phyloP scores from a whole-genome alignment of 1,284 basidiomycete genomes.

The Waitea zeae region DNA sequence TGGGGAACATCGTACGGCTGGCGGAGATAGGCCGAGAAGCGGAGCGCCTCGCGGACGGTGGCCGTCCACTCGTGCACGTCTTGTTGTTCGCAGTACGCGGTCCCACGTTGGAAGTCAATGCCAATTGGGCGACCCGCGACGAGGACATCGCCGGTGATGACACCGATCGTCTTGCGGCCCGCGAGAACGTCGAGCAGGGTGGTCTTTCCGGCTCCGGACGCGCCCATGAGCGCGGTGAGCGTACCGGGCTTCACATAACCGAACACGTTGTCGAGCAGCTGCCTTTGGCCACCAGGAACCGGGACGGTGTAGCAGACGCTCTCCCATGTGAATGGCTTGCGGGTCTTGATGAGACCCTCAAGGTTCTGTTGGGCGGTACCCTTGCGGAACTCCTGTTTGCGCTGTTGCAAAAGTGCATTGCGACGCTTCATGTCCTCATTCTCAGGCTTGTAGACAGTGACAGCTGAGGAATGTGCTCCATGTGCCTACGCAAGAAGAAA shows the following conservation, averaged over 20 bases:
- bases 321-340: conserved; percentile 55
- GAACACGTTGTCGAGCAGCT: conserved; percentile 71
- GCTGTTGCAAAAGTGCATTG: conserved; percentile 42
- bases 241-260: conserved; percentile 85
- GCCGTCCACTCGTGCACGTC: conserved; percentile 80
- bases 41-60: conserved; percentile 78
- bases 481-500: conserved; percentile 23
- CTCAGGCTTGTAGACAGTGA: conserved; percentile 60
- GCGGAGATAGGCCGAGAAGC: conserved; percentile 82
- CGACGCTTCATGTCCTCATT: conserved; percentile 45
- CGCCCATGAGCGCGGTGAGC: conserved; percentile 64
- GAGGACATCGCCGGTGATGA: conserved; percentile 65
- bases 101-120: neutral
- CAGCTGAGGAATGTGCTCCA: conserved; percentile 21
- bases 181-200: conserved; percentile 81
- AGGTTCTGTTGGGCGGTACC: neutral
- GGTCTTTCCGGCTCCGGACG: conserved; percentile 68
- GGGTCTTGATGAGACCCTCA: conserved; percentile 6
- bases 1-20: conserved; percentile 59
- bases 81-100: conserved; percentile 43
- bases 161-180: conserved; percentile 76
- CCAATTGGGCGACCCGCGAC: neutral
- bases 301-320: conserved; percentile 58
- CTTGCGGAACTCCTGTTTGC: conserved; percentile 18
- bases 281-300: conserved; percentile 47